Evolutionary conservation across 1,284 basidiomycete genomes (phyloP), one percentile per base, ranked within the genome.

Genomic region (Rhodofomes roseus): DNA sequence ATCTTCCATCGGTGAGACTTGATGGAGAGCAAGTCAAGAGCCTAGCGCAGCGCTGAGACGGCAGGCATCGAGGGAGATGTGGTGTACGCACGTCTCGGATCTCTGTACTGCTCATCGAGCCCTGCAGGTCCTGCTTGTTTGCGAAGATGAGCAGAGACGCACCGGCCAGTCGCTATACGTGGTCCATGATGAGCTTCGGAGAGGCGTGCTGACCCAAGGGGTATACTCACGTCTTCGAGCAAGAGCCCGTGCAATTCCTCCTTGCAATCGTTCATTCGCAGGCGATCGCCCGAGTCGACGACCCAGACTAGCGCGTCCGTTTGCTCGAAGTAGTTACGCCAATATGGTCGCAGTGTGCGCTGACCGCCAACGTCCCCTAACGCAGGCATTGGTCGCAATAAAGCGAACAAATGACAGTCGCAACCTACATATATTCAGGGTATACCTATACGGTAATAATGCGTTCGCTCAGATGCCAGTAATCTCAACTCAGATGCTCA

Each of bases 221-320:
- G 31, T 34, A 5, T 5, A 18, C 50, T 7, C 73, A 98, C 96
- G 75, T 99, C 96, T 80, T 98, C 96, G 29, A 86, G 82, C 40
- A 99, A 80, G 50, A 99, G 80, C 60, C 82, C 86, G 66, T 92
- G 87, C 29, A 99, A 81, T 75, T 99, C 97, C 50, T 86, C 80
- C 68, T 84, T 89, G 74, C 96, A 98, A 73, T 99, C 96, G 44
- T 80, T 75, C 81, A 98, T 92, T 59, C 97, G 84, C 74, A 93
- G 82, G 36, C 90, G 82, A 76, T 99, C 97, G 44, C 90, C 86
- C 0, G 93, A 96, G 77, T 99, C 97, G 37, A 99, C 96, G 18
- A 99, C 97, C 97, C 97, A 99, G 36, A 99, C 94, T 52, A 99
- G 82, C 3, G 93, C 96, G 76, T 99, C 97, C 5, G 97, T 99